Evolutionary conservation across 371 early-diverging fungal genomes (phyloP), one percentile per base, ranked within the genome.

Genomic region (Mucor irregularis): DNA sequence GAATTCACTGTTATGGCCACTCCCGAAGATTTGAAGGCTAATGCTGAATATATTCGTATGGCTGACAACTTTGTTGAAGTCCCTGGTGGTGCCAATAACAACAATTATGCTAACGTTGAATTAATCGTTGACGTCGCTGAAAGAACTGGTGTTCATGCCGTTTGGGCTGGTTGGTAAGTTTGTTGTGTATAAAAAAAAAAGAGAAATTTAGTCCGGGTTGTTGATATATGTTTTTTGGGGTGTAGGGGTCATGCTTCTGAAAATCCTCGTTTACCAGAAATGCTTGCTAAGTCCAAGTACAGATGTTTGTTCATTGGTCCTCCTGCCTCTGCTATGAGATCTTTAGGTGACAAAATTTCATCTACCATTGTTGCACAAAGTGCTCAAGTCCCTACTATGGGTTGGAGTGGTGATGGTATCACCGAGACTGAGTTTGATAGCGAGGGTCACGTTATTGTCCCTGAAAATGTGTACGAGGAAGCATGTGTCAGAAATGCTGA

Each of bases 241-340:
- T n/a, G 3, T 33, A 98, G 99, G 99, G 99, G 99, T 53, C 98
- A 99, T 69, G 97, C 99, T 31, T 98, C 98, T 22, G 99, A 99
- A 74, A 97, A 99, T 73, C 98, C 98, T 52, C 78, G 87, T 51
- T 82, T 99, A 45, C 95, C 98, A 52, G 97, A 97, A 71, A 84
- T 88, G 64, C 88, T 98, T 17, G 80, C 87, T 37, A 84, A 83
- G 49, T 85, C 87, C 56, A 88, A 89, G 68, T 69, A 86, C 63
- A 86, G 83, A 52, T 86, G 94, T 64, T 88, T 95, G 43, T 99
- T 99, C 67, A 96, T 99, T 54, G 99, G 99, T 52, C 99, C 99
- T 22, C 94, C 96, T 10, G 90, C 93, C n/a, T 90, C 91, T n/a
- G 94, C 98, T 43, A 99, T 99, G 99, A 85, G 93, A 53, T 88